Conservation (phyloP, 2,329 filamentous ascomycete species). For the Pleoardoris graminearum region DNA sequence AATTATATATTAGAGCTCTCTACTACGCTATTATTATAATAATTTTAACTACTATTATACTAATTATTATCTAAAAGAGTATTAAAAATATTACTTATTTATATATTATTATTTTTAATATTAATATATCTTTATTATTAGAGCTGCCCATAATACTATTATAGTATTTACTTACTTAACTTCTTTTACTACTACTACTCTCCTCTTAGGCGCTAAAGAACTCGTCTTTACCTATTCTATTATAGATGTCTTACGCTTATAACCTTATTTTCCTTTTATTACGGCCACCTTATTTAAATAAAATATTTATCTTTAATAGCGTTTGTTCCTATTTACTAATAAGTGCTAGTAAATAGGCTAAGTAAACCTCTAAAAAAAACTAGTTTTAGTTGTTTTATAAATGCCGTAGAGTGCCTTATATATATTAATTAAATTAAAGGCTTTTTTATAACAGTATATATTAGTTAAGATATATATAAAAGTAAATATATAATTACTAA, state of each 20-base stretch:
- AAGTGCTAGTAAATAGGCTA: constrained; percentile 21
- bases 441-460: background rate
- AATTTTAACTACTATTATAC: too few relatives aligned
- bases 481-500: background rate
- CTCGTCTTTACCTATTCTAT: background rate
- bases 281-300: background rate
- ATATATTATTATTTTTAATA: background rate
- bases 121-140: constrained; percentile 8
- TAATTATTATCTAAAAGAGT: too few relatives aligned
- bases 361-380: too few relatives aligned
- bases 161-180: background rate
- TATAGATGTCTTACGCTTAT: constrained; percentile 17
- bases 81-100: too few relatives aligned
- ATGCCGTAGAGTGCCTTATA: background rate
- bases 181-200: background rate
- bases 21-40: too few relatives aligned
- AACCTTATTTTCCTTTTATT: too few relatives aligned
- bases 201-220: constrained; percentile 1
- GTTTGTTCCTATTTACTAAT: constrained; percentile 17
- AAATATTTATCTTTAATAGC: constrained; percentile 22
- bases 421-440: background rate
- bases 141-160: constrained; percentile 2
- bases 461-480: background rate
- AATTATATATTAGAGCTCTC: too few relatives aligned
- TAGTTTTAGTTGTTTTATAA: background rate